Evolutionary conservation across 2,329 filamentous ascomycete species (phyloP), one percentile per base, ranked within the genome.

Genomic region (Alternaria brassicicola): DNA sequence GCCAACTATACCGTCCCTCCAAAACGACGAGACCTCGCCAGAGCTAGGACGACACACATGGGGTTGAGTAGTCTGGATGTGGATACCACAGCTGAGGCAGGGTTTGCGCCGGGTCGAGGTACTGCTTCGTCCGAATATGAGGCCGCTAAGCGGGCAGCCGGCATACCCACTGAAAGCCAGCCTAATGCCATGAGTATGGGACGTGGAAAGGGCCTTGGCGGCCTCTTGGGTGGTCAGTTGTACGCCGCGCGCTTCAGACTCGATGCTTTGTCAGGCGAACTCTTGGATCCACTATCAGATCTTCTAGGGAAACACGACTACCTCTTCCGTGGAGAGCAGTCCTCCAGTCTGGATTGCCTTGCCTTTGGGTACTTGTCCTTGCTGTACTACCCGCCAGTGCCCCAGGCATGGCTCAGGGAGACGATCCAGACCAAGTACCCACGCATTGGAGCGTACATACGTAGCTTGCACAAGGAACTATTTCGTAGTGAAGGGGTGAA

Each of bases 1-100:
- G 84, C 93, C 62, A 93, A 93, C 68, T 99, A 95, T 86, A 90
- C 90, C 39, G 83, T 96, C 5, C 93, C 93, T 2, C 88, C 90
- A 0, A 82, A 86, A 55, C 82, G 92, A 52, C 90, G 93, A 48
- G 82, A 87, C 10, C 83, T 86, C 35, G 93, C 93, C 28, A 85
- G 90, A 70, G 78, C 82, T 62, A 85, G 89, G 63, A 93, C 91
- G 9, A 73, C 77, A 26, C 79, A 83, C 61, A 74, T 83, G 39
- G 79, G 80, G n/a, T 68, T 83, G 38, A 78, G 77, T 15, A 79
- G 76, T 61, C 70, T 83, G 36, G 81, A 83, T 58, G 75, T 82
- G 26, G 78, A 80, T 54, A 75, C 73, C 30, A 73, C 78, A 31
- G 71, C 74, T 23, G 70, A 79, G 55, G 76, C 77, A 59, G 68